Conservation (phyloP, 2,329 filamentous ascomycete species). For the Hypoxylon sp. region DNA sequence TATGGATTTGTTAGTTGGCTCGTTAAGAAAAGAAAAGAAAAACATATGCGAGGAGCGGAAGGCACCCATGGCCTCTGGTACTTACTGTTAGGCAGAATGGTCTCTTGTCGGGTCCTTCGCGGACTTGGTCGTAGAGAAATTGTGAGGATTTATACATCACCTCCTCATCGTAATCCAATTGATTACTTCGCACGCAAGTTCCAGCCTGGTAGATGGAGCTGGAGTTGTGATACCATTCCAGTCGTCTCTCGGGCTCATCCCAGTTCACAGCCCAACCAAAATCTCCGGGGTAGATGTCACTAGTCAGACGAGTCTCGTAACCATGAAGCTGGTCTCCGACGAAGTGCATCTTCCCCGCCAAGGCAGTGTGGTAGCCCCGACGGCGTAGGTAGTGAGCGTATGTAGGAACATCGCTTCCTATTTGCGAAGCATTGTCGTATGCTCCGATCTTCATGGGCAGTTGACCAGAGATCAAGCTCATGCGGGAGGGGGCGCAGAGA, state of each 20-base stretch:
- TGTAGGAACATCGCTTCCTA: conserved; percentile 84
- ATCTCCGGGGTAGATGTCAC: conserved; percentile 93
- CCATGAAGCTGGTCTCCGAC: conserved; percentile 94
- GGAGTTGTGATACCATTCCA: conserved; percentile 97
- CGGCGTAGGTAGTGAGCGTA: conserved; percentile 91
- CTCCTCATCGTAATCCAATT: conserved; percentile 95
- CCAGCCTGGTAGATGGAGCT: conserved; percentile 92
- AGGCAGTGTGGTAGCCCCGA: conserved; percentile 86
- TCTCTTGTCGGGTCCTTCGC: conserved; percentile 74
- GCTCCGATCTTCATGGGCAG: conserved; percentile 91
- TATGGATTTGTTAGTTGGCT: conserved; percentile 10
- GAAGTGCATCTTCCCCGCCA: conserved; percentile 98
- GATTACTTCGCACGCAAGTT: conserved; percentile 88
- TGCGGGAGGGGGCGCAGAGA: conserved; percentile 89
- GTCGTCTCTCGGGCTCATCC: conserved; percentile 85
- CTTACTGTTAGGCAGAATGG: conserved; percentile 83
- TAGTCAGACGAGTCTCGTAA: conserved; percentile 91
- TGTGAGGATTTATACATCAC: conserved; percentile 92
- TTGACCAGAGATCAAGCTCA: conserved; percentile 93
- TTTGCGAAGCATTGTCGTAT: conserved; percentile 89
- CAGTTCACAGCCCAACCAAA: conserved; percentile 96
- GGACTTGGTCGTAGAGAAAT: conserved; percentile 89
- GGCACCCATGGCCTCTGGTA: no score
- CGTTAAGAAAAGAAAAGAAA: not conserved
- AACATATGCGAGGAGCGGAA: no score